Conservation (phyloP, 2,329 filamentous ascomycete genomes). For the Rhynchosporium agropyri region DNA sequence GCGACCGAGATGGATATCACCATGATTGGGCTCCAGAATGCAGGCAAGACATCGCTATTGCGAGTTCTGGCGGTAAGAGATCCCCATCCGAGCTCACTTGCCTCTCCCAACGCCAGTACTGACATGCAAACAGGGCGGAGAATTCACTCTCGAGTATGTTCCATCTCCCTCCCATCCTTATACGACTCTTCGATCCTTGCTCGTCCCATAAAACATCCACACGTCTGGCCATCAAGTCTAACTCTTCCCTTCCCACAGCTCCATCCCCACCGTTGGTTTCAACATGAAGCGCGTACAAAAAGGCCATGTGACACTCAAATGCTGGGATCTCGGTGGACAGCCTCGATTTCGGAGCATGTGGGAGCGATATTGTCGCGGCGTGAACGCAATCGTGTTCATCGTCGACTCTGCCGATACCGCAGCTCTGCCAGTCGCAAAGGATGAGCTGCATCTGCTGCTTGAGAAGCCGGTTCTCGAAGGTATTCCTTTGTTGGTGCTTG, state of each 20-base stretch:
- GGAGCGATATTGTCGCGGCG: conserved; percentile 97
- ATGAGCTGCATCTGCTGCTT: conserved; percentile 90
- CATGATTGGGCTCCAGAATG: conserved; percentile 97
- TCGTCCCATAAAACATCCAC: conserved; percentile 3
- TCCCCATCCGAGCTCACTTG: conserved; percentile 24
- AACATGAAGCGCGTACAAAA: conserved; percentile 99
- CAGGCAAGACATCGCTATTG: conserved; percentile 93
- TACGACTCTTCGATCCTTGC: conserved; percentile 2
- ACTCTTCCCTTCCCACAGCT: conserved; percentile 59
- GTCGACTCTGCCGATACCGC: conserved; percentile 90
- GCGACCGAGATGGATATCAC: conserved; percentile 99
- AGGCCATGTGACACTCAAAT: conserved; percentile 97
- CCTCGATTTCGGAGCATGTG: conserved; percentile 98
- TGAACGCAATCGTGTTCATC: conserved; percentile 98
- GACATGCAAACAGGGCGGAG: conserved; percentile 72
- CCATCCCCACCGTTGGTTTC: conserved; percentile 97
- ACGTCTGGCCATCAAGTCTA: conserved; percentile 26
- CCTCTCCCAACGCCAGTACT: conserved; percentile 38
- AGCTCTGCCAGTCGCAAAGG: conserved; percentile 80
- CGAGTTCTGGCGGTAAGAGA: conserved; percentile 87
- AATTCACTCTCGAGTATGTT: conserved; percentile 98
- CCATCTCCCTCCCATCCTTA: conserved; percentile 6
- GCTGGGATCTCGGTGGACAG: conserved; percentile 98
- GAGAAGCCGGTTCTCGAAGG: conserved; percentile 81
- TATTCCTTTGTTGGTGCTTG: conserved; percentile 90